Conservation (phyloP, 1,284 basidiomycete genomes). For the Moesziomyces globuligerus region DNA sequence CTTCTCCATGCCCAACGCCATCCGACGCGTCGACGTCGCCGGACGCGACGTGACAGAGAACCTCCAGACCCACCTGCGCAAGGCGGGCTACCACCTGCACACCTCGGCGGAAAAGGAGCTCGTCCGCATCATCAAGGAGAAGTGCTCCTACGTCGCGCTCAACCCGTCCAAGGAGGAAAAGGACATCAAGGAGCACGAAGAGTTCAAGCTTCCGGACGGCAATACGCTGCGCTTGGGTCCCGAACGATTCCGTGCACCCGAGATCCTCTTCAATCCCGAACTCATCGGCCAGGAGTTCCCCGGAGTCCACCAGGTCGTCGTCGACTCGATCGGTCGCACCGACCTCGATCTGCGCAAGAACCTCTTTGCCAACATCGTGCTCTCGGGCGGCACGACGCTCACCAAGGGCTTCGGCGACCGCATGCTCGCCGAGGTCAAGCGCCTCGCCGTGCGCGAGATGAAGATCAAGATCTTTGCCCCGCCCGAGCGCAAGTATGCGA, state of each 20-base stretch:
- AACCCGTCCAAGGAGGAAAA: conserved; percentile 96
- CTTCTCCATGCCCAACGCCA: conserved; percentile 98
- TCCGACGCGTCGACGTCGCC: conserved; percentile 92
- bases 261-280: conserved; percentile 98
- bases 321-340: conserved; percentile 71
- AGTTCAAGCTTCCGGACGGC: conserved; percentile 94
- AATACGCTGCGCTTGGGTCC: conserved; percentile 92
- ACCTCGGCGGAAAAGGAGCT: conserved; percentile 98
- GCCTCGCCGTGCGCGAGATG: conserved; percentile 92
- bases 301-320: conserved; percentile 88
- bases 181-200: conserved; percentile 76
- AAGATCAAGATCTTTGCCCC: conserved; percentile 99
- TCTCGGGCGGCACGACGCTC: conserved; percentile 91
- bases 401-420: conserved; percentile 83
- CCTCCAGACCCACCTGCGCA: conserved; percentile 90
- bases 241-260: conserved; percentile 95
- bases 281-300: conserved; percentile 94
- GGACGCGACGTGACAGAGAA: conserved; percentile 95
- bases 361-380: conserved; percentile 94
- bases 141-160: conserved; percentile 91
- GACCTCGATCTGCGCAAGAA: conserved; percentile 88
- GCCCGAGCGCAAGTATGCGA: conserved; percentile 99
- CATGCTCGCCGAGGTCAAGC: conserved; percentile 93
- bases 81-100: conserved; percentile 92
- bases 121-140: conserved; percentile 97